Evolutionary conservation across 192 early-diverging fungal genomes (phyloP).

Genomic region (Gryganskiella cystojenkinii): DNA sequence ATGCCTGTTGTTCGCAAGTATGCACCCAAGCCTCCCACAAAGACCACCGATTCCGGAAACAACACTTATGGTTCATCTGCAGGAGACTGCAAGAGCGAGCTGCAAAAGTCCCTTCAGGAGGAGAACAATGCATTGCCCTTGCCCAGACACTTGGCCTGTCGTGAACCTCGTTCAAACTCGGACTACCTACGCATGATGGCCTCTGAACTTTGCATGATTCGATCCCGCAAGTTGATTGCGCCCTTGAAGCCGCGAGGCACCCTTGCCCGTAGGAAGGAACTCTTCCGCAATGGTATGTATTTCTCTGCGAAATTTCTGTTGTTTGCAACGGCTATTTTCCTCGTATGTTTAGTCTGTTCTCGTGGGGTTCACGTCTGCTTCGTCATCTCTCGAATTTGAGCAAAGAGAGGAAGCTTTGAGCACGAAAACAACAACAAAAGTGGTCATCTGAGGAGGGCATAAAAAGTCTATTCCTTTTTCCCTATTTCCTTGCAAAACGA

Average conservation of each 20-base stretch:
- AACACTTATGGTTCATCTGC: not conserved
- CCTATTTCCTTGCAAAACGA: conserved; percentile 5
- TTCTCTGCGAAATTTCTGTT: not conserved
- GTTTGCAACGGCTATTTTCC: not conserved
- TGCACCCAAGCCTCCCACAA: not conserved
- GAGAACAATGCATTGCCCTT: conserved; percentile 16
- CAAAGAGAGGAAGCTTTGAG: not conserved
- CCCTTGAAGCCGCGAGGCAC: conserved; percentile 57
- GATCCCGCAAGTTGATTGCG: conserved; percentile 57
- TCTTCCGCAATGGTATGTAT: conserved; percentile 47
- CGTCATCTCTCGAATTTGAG: not conserved
- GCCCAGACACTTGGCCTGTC: conserved; percentile 36
- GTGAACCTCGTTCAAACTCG: conserved; percentile 57
- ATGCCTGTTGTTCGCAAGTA: conserved; percentile 10
- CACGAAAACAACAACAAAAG: too few relatives aligned
- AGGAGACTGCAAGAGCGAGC: not conserved
- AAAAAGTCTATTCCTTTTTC: not conserved
- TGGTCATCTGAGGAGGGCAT: too few relatives aligned
- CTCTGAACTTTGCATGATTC: conserved; percentile 64
- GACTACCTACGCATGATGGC: conserved; percentile 62
- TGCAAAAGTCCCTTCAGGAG: conserved; percentile 6
- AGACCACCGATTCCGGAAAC: not conserved
- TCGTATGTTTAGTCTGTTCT: too few relatives aligned
- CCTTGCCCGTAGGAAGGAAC: conserved; percentile 52
- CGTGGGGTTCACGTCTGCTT: not conserved